Base-by-base conservation (phyloP, 148 eudicot species). In the Linanthus parryae region DNA sequence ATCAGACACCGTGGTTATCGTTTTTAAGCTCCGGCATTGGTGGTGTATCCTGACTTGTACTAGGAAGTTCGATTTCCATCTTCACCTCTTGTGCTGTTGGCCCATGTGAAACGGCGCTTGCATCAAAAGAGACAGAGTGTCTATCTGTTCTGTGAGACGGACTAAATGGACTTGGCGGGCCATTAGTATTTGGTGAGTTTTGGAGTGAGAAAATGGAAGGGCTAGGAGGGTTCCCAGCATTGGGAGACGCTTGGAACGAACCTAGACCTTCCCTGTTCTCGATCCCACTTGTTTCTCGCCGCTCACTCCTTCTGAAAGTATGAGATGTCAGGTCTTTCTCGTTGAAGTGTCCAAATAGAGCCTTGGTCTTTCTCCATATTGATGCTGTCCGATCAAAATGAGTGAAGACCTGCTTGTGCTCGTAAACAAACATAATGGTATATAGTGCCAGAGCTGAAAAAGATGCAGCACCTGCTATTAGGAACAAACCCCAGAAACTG, bases 401-500 rank as follows among this genome's bases (percentile, higher is more conserved):
- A 20, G 17, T 64, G 58, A 46, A 35, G 8, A 65, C 48, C 4
- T 49, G 49, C n/a, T 28, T 23, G 25, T 70, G 51, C 28, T 70
- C 17, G 12, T 28, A 16, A 8, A 70, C 16, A 39, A 70, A 65
- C 19, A 48, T 14, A 4, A 16, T n/a, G 3, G 28, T 15, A 29
- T 34, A 56, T 16, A 60, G 7, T 0, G 28, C 5, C 17, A 71
- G 59, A 37, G 67, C 54, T 7, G 16, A 22, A 29, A 27, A 5
- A 14, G 70, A 59, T 18, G 60, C 61, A 12, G 38, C 8, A 2
- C 70, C 75, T 7, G 63, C 57, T 4, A 71, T 65, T 8, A 65
- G 49, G 39, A 65, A 71, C 5, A 65, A 22, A 8, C 66, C 71
- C 58, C 71, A 56, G 29, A 65, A 71, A 40, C 64, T 61, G n/a